phyloP scores from a whole-genome alignment of 2,329 filamentous ascomycete genomes.

The Sporothrix pallida region DNA sequence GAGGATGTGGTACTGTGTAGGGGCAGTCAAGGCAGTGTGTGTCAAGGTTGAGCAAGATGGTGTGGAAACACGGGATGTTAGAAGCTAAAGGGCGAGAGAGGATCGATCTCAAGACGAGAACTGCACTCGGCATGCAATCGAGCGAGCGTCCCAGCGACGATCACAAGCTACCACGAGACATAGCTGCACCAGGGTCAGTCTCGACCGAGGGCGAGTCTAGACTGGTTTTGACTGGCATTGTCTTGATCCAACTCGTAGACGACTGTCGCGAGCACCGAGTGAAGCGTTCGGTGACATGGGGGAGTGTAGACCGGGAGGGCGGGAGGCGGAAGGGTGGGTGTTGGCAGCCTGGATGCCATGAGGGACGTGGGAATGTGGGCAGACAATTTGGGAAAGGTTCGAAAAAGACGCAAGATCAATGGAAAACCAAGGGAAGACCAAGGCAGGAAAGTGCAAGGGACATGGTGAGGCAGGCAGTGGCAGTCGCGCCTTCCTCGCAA shows the following conservation, averaged over 20 bases:
- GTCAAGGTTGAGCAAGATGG: no score
- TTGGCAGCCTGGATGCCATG: no score
- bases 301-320: neutral
- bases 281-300: neutral
- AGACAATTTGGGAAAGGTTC: neutral
- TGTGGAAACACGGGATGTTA: neutral
- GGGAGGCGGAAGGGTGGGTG: neutral
- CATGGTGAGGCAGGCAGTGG: no score
- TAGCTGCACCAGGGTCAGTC: neutral
- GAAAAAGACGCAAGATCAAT: neutral
- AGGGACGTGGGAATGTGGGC: neutral
- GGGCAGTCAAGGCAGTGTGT: no score
- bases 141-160: neutral
- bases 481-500: neutral
- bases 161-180: neutral
- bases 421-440: no score
- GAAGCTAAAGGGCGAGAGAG: neutral
- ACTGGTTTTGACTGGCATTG: neutral
- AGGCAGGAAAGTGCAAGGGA: no score
- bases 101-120: neutral
- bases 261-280: conserved; percentile 9
- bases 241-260: neutral
- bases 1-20: neutral
- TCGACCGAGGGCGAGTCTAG: neutral
- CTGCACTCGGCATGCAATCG: neutral